Evolutionary conservation across 2,329 filamentous ascomycete species (phyloP).

Genomic region (Amesomyces nigricolor): DNA sequence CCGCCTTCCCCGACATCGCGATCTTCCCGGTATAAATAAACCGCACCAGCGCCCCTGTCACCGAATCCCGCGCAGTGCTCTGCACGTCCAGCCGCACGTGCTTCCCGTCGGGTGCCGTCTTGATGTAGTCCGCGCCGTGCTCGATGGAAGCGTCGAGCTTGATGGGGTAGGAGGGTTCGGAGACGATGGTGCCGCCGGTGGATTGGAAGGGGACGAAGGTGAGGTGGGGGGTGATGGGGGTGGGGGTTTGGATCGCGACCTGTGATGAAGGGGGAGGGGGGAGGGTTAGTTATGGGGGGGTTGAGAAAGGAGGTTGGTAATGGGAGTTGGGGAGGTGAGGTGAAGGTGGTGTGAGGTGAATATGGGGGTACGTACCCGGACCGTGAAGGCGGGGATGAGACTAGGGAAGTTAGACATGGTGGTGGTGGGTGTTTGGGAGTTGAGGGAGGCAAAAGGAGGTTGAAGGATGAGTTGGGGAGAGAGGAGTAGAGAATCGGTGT

Average conservation of each 20-base stretch:
- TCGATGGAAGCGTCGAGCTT: conserved; percentile 34
- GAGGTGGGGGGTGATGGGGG: conserved; percentile 29
- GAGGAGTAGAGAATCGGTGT: too few relatives aligned
- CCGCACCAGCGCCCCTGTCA: conserved; percentile 29
- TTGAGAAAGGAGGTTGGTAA: background rate
- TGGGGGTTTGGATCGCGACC: conserved; percentile 29
- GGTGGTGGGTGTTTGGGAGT: background rate
- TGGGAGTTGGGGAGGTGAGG: background rate
- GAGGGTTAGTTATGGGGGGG: background rate
- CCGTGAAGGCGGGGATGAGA: conserved; percentile 38
- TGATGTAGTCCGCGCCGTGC: conserved; percentile 40
- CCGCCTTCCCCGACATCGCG: conserved; percentile 27
- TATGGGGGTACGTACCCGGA: conserved; percentile 25
- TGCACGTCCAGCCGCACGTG: conserved; percentile 38
- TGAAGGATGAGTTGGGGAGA: too few relatives aligned
- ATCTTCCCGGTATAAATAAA: conserved; percentile 38
- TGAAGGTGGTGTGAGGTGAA: background rate
- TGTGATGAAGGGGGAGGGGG: background rate
- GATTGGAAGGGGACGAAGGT: conserved; percentile 29
- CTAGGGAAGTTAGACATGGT: conserved; percentile 36
- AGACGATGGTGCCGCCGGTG: conserved; percentile 30
- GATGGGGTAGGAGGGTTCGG: conserved; percentile 36
- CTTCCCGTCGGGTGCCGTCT: conserved; percentile 32
- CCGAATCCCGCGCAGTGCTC: conserved; percentile 32
- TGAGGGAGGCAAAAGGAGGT: too few relatives aligned